A percentile compares a stretch with the other conserved stretches of the same genome.
phyloP scores from a whole-genome alignment of 495 filamentous ascomycete genomes.

The Daldinia bambusicola region DNA sequence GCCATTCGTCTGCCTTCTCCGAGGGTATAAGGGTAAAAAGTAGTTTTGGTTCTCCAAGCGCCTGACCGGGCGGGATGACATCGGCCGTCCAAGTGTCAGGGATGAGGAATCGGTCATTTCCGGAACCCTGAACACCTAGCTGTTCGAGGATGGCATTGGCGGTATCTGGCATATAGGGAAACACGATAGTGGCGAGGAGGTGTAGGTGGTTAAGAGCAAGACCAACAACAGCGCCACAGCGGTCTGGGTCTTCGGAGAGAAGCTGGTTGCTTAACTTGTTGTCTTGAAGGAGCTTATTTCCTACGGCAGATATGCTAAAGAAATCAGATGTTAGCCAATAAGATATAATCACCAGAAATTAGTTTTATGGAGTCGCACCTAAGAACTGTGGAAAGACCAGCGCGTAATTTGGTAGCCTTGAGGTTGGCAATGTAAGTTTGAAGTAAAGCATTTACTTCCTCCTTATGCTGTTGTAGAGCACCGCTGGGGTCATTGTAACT shows the following conservation, averaged over 20 bases:
- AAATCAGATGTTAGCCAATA: slow-evolving; percentile 14
- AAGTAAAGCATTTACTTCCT: slow-evolving; percentile 69
- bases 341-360: background rate
- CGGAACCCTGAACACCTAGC: slow-evolving; percentile 54
- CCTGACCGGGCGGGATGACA: slow-evolving; percentile 75
- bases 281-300: slow-evolving; percentile 85
- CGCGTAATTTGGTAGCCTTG: slow-evolving; percentile 78
- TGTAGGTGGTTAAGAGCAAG: slow-evolving; percentile 83
- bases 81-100: slow-evolving; percentile 74
- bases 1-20: slow-evolving; percentile 86
- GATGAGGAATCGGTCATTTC: slow-evolving; percentile 71
- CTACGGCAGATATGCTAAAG: slow-evolving; percentile 68
- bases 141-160: slow-evolving; percentile 77
- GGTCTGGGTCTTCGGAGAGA: slow-evolving; percentile 75
- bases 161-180: slow-evolving; percentile 89
- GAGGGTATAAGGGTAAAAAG: slow-evolving; percentile 86
- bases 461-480: slow-evolving; percentile 54
- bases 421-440: slow-evolving; percentile 77
- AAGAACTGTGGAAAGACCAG: slow-evolving; percentile 75
- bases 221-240: slow-evolving; percentile 80
- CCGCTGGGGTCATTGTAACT: slow-evolving; percentile 63
- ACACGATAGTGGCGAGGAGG: slow-evolving; percentile 78
- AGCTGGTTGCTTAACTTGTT: slow-evolving; percentile 85
- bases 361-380: slow-evolving; percentile 17
- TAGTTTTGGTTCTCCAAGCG: slow-evolving; percentile 81